Base-by-base conservation (phyloP, 305 asterid genomes). In the Solanum hybrid region DNA sequence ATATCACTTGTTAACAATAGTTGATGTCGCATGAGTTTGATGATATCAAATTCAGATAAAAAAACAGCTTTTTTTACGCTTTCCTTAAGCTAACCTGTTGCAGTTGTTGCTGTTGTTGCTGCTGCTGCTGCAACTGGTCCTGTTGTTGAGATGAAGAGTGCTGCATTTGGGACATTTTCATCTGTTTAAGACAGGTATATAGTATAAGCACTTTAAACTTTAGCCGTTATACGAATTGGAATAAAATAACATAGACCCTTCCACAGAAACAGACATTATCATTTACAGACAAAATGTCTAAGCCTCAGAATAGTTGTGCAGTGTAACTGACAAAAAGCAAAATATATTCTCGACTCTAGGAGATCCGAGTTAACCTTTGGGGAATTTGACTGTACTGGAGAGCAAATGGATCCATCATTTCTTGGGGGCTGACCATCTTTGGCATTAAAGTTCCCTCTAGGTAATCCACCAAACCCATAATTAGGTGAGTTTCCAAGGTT, bases 331-430 rank as follows among this genome's bases (percentile, higher is more conserved):
- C 76, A 85, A 60, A 85, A 85, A 85, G 78, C 7, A 85, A 60
- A 20, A 60, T n/a, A 4, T 60, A 34, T 85, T 85, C 35, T 90
- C 69, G 60, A 88, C 46, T 89, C 78, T 34, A 88, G 88, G 75
- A 79, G 88, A 86, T 77, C 29, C 32, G 40, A 88, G 84, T 85
- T 40, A 78, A 96, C 99, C 99, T 97, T 96, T 17, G 99, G 99
- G 46, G 99, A 98, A 94, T 95, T 97, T 87, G 99, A 94, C 90
- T 97, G 99, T 92, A 89, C 96, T 0, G 98, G 99, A 37, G 99
- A 98, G 93, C 99, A 95, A 89, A 96, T 93, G 90, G 99, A 93
- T 90, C 98, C 99, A 91, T 97, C 99, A 92, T 97, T 98, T 94
- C 98, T 96, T 13, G 95, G 94, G 82, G 97, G 95, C 88, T 94